Conservation (phyloP, 768 basidiomycete genomes). For the Suillus plorans region DNA sequence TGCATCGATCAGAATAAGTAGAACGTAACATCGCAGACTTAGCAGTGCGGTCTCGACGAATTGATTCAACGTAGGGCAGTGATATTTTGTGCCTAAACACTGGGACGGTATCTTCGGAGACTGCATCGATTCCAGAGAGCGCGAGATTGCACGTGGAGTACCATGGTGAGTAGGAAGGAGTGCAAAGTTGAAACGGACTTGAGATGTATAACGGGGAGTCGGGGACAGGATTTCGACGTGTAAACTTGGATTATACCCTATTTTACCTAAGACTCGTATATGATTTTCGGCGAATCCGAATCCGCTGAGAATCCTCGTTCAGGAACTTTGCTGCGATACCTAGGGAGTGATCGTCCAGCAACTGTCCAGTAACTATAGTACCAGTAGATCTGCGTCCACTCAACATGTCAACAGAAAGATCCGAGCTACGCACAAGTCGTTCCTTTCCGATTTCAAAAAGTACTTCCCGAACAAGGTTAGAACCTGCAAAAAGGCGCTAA, state of each 20-base stretch:
- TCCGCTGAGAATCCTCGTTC: no score
- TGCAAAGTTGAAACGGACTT: no score
- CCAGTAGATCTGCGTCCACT: no score
- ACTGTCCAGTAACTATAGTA: background rate
- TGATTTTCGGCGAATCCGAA: background rate
- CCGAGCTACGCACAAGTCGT: background rate
- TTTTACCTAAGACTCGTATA: conserved; percentile 9
- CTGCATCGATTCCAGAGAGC: conserved; percentile 24
- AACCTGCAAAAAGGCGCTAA: background rate
- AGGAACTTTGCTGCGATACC: no score
- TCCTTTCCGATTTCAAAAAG: conserved; percentile 25
- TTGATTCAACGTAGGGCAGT: conserved; percentile 24
- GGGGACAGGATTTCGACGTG: no score
- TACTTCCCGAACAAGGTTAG: conserved; percentile 4
- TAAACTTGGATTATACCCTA: background rate
- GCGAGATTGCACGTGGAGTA: conserved; percentile 15
- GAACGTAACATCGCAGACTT: conserved; percentile 3
- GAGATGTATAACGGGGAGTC: no score
- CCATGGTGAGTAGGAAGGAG: no score
- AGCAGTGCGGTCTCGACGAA: conserved; percentile 23
- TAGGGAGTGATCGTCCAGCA: background rate
- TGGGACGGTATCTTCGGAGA: conserved; percentile 23
- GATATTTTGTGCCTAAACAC: conserved; percentile 20
- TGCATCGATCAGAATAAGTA: background rate
- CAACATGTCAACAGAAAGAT: background rate